A percentile compares a stretch with the other conserved stretches of the same genome.
Evolutionary conservation across 179 eudicot genomes (phyloP).

Genomic region (Corrigiola litoralis): DNA sequence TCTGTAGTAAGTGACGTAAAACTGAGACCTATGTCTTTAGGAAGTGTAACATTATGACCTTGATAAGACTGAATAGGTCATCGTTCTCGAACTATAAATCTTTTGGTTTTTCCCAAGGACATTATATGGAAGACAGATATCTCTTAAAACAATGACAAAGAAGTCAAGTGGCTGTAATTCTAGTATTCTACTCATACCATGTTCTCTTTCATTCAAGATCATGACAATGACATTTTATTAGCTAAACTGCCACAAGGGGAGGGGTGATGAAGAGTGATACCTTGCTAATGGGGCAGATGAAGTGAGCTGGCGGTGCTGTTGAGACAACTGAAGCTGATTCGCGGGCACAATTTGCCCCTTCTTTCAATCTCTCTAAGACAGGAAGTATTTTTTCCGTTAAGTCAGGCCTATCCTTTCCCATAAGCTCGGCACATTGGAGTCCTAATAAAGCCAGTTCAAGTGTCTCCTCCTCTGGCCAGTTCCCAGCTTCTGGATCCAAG

Average conservation of each 20-base stretch:
- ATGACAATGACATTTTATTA: background rate
- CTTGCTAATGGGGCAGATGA: constrained; percentile 72
- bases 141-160: too few relatives aligned
- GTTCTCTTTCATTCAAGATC: background rate
- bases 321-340: constrained; percentile 29
- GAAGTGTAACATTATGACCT: too few relatives aligned
- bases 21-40: too few relatives aligned
- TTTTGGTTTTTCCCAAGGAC: too few relatives aligned
- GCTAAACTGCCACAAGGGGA: background rate
- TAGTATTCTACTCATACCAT: too few relatives aligned
- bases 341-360: constrained; percentile 43
- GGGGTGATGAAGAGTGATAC: constrained; percentile 30
- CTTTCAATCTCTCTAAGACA: constrained; percentile 56
- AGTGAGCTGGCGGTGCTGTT: constrained; percentile 47
- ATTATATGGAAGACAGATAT: too few relatives aligned
- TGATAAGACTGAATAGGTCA: too few relatives aligned
- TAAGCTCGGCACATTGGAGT: constrained; percentile 61
- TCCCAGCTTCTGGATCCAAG: constrained; percentile 59
- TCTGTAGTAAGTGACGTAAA: too few relatives aligned
- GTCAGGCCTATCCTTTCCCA: constrained; percentile 74
- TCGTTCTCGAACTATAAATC: too few relatives aligned
- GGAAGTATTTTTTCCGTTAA: constrained; percentile 52
- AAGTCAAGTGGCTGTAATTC: too few relatives aligned
- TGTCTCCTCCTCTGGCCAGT: constrained; percentile 65
- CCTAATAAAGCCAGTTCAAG: constrained; percentile 53